These are phyloP conservation scores for Crucihimalaya himalaica DNA, from an alignment of 345 rosid species.

Conservation along the genomic window DNA sequence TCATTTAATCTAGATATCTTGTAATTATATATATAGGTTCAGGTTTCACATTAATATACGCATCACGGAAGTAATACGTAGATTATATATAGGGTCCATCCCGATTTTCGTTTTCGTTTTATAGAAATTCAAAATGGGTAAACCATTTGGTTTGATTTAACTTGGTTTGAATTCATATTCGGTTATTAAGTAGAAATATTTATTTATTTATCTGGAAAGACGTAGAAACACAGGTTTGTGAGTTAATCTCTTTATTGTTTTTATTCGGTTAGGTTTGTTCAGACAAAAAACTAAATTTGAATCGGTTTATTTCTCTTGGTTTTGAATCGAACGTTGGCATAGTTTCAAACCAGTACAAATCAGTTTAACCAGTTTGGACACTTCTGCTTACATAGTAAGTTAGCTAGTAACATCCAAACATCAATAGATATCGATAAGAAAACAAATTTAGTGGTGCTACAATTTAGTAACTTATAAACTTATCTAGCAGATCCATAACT, in stretches of 20 bases:
- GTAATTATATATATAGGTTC: background rate
- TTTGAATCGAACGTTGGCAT: background rate
- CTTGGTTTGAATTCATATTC: too few species aligned
- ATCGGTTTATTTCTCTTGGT: background rate
- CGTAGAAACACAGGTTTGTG: background rate
- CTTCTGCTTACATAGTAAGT: background rate
- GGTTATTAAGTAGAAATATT: too few species aligned
- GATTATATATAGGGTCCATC: too few species aligned
- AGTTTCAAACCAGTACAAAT: background rate
- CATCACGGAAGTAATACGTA: too few species aligned
- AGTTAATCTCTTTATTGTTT: background rate
- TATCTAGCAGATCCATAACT: too few species aligned
- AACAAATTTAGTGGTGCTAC: background rate
- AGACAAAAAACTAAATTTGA: background rate
- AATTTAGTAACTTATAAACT: background rate
- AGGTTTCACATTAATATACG: background rate
- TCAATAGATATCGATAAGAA: background rate
- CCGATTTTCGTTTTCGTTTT: too few species aligned
- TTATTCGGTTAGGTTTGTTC: background rate
- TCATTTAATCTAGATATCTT: background rate
- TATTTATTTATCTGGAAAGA: background rate
- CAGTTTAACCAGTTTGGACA: background rate
- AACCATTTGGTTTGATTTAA: too few species aligned
- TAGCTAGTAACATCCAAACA: background rate
- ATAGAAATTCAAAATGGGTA: too few species aligned